phyloP scores from a whole-genome alignment of 176 grass and related monocot genomes.

The Coix lacrymajobi region DNA sequence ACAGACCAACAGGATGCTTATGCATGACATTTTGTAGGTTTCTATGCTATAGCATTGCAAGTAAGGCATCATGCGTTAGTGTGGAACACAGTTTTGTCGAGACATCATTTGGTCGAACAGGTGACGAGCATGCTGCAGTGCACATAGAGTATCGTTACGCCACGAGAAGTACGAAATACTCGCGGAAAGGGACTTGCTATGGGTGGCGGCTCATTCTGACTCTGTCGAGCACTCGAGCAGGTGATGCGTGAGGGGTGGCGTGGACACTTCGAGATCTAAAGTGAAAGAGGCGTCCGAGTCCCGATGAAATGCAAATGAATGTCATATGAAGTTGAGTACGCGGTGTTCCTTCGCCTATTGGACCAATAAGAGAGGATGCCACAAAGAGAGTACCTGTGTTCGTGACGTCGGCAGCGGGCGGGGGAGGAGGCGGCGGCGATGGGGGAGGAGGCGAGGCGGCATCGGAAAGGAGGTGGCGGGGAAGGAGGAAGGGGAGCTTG shows the following conservation, averaged over 20 bases:
- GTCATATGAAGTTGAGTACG: neutral
- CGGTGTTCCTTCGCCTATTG: neutral
- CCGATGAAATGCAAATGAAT: neutral
- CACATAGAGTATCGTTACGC: neutral
- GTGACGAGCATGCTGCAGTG: neutral
- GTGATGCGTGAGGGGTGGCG: neutral
- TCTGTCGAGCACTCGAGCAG: slow-evolving; percentile 12
- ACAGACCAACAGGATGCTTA: neutral
- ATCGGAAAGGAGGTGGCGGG: slow-evolving; percentile 4
- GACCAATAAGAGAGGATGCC: neutral
- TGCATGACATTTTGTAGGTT: neutral
- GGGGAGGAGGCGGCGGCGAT: neutral
- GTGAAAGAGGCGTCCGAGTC: neutral
- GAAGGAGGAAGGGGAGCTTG: slow-evolving; percentile 23
- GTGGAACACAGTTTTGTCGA: neutral
- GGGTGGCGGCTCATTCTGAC: neutral
- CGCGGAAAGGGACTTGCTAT: neutral
- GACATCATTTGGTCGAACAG: slow-evolving; percentile 11
- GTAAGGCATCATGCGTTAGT: neutral
- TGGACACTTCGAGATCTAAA: neutral
- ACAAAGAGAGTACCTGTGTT: slow-evolving; percentile 31
- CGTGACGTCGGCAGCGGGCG: slow-evolving; percentile 7
- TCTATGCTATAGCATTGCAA: neutral
- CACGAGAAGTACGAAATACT: neutral
- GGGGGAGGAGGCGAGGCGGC: neutral